Evolutionary conservation across 495 filamentous ascomycete genomes (phyloP), one percentile per base, ranked within the genome.

Genomic region (Friedmanniomyces endolithicus): DNA sequence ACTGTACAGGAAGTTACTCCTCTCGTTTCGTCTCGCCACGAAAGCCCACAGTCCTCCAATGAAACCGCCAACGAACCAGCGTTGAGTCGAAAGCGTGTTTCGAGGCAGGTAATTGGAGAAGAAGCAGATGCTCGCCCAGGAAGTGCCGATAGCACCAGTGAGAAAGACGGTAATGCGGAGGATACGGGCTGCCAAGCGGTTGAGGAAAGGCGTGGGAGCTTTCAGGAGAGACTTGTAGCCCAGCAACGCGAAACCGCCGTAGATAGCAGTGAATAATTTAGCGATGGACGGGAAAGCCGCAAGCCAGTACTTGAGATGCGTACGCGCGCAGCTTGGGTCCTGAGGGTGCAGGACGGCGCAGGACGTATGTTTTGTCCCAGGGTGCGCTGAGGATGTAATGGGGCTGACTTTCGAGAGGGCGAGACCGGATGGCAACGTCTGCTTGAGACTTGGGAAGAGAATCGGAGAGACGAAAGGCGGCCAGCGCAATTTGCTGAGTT

Each of bases 261-360:
- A 87, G 53, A 88, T 68, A 17, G 85, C 62, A 1, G 83, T 74
- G 66, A 95, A 78, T 70, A 90, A 79, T 20, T 85, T 83, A 0
- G 84, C 79, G n/a, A 94, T 69, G 7, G 72, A 70, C 0, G 90
- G 89, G 67, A 94, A 89, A 34, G 85, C 82, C 35, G 77, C 80
- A 35, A 94, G 75, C 73, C 85, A 84, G 67, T 89, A 87, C 49
- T 84, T 83, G 37, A 95, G 65, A 71, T 89, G 90, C 1, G 88
- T 90, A 17, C 84, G 85, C 24, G 80, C 74, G 71, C 92, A 98
- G 55, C 83, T 90, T 2, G 92, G 89, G 58, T 89, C 84, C 20
- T 76, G 71, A 0, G 92, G 90, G 67, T 98, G 92, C n/a, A 96
- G 79, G 19, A 90, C 74, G 1, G 92, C 92, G 70, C 92, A 98